Conservation (phyloP, 2,329 filamentous ascomycete genomes). For the Dothidotthia symphoricarpi region DNA sequence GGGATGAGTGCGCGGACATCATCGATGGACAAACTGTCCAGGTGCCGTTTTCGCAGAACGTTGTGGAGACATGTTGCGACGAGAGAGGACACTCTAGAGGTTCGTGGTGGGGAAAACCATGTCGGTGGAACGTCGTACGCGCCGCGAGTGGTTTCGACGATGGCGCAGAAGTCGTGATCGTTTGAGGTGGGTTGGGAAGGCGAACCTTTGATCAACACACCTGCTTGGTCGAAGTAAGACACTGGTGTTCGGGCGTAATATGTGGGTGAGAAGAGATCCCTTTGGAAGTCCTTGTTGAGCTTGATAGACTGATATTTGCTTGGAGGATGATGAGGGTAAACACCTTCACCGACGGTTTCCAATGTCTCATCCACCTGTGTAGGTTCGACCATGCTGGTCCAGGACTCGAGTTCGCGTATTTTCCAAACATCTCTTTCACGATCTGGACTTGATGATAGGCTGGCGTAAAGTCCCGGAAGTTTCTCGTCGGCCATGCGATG, state of each 20-base stretch:
- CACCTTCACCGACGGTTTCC: not conserved
- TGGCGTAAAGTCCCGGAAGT: conserved; percentile 7
- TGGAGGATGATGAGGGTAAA: conserved; percentile 14
- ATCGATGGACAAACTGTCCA: conserved; percentile 3
- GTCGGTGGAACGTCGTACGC: conserved; percentile 16
- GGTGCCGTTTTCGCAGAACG: conserved; percentile 1
- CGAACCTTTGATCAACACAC: conserved; percentile 14
- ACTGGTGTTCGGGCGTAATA: conserved; percentile 20
- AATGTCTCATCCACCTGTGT: not conserved
- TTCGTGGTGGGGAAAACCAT: conserved; percentile 17
- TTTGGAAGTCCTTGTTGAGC: not conserved
- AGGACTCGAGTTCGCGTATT: conserved; percentile 17
- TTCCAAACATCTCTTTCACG: conserved; percentile 15
- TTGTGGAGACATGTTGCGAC: conserved; percentile 14
- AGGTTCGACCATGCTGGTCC: conserved; percentile 7
- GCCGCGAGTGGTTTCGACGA: conserved; percentile 21
- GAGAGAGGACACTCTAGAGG: conserved; percentile 14
- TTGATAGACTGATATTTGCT: too few relatives aligned
- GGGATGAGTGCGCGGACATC: conserved; percentile 7
- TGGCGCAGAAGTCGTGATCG: conserved; percentile 8
- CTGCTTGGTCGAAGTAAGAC: conserved; percentile 24
- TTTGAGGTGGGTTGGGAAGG: conserved; percentile 6
- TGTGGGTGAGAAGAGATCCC: conserved; percentile 3
- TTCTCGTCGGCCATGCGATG: conserved; percentile 5
- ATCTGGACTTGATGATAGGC: conserved; percentile 7